Evolutionary conservation across 768 basidiomycete genomes (phyloP).

Genomic region (Cystofilobasidium capitatum): DNA sequence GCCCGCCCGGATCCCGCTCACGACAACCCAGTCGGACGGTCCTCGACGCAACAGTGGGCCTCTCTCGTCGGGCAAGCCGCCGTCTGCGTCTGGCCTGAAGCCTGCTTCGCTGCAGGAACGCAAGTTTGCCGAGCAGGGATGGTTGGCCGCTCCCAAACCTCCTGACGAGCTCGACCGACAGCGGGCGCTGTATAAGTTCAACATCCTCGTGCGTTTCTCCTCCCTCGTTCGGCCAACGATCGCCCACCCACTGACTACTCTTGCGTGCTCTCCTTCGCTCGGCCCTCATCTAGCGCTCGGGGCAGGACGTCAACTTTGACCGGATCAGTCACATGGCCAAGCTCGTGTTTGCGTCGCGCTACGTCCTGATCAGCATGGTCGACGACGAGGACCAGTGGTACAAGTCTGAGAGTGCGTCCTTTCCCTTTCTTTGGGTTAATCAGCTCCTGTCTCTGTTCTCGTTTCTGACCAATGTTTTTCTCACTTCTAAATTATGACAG

Average conservation of each 20-base stretch:
- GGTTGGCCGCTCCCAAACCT: constrained; percentile 66
- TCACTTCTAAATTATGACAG: too few relatives aligned
- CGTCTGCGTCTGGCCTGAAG: not conserved
- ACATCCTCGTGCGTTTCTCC: constrained; percentile 84
- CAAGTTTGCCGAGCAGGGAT: constrained; percentile 37
- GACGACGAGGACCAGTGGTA: constrained; percentile 85
- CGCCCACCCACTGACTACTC: not conserved
- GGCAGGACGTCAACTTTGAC: constrained; percentile 72
- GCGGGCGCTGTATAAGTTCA: constrained; percentile 80
- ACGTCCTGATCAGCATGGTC: constrained; percentile 70
- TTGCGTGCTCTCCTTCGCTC: too few relatives aligned
- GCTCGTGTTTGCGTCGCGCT: constrained; percentile 81
- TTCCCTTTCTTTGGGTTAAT: not conserved
- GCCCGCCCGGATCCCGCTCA: not conserved
- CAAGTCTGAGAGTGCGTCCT: constrained; percentile 67
- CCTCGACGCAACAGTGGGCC: not conserved
- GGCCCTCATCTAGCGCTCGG: too few relatives aligned
- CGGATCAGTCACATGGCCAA: constrained; percentile 86
- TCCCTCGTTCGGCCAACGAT: constrained; percentile 48
- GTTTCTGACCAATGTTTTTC: too few relatives aligned
- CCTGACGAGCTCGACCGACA: constrained; percentile 73
- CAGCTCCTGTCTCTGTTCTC: not conserved
- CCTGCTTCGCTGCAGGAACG: constrained; percentile 23
- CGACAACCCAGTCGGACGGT: not conserved
- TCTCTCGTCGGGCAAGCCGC: not conserved